phyloP scores from a whole-genome alignment of 2,329 filamentous ascomycete genomes.

The Cladosporium cucumerinum region DNA sequence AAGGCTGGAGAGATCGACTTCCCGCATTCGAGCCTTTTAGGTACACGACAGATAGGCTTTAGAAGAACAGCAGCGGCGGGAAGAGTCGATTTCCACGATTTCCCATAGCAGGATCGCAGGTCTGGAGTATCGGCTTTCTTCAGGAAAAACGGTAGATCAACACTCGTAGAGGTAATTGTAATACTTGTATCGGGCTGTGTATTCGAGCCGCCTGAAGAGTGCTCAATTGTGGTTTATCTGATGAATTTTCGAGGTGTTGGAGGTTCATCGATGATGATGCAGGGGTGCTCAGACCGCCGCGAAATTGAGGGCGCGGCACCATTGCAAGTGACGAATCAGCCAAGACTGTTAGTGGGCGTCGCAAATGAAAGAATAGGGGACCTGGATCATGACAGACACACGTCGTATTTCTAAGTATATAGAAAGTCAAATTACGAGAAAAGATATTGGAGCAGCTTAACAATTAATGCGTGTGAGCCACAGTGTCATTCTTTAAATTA shows the following conservation, averaged over 20 bases:
- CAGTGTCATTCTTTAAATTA: neutral
- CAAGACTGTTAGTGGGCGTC: neutral
- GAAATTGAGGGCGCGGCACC: neutral
- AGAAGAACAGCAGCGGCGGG: neutral
- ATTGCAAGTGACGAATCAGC: neutral
- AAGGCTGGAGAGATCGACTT: constrained; percentile 5
- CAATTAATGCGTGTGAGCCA: neutral
- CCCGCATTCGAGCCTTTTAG: neutral
- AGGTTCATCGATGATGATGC: neutral
- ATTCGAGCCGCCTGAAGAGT: neutral
- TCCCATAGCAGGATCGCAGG: neutral
- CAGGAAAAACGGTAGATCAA: neutral
- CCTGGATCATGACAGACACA: neutral
- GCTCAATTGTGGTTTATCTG: neutral
- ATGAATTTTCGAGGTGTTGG: neutral
- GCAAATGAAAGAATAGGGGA: neutral
- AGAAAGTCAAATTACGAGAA: neutral
- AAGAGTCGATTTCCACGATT: neutral
- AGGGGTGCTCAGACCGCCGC: neutral
- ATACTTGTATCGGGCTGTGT: neutral
- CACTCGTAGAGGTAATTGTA: neutral
- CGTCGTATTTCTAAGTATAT: neutral
- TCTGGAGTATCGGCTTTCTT: neutral
- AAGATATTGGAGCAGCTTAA: neutral
- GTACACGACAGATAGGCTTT: neutral